Evolutionary conservation across 345 rosid species (phyloP).

Genomic region (Cardamine chenopodiifolia): DNA sequence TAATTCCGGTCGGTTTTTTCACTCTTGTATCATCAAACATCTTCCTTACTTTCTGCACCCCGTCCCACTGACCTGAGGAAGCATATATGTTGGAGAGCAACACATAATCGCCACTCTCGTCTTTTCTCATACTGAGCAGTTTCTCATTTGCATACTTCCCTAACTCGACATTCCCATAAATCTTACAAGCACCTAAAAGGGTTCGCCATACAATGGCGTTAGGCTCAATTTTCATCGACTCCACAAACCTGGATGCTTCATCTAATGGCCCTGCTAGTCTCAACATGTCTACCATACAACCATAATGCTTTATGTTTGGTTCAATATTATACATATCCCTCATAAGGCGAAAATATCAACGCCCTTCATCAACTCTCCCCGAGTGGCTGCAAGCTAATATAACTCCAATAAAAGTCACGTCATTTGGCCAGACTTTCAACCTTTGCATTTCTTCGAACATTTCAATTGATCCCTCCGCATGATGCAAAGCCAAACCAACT

Average conservation of each 20-base stretch:
- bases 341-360: constrained; percentile 57
- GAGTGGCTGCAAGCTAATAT: constrained; percentile 69
- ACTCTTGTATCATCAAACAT: constrained; percentile 62
- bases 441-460: constrained; percentile 60
- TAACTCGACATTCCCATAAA: constrained; percentile 59
- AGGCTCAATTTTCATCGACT: constrained; percentile 59
- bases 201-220: constrained; percentile 71
- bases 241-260: constrained; percentile 62
- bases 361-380: constrained; percentile 65
- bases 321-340: constrained; percentile 48
- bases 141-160: constrained; percentile 60
- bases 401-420: constrained; percentile 68
- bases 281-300: constrained; percentile 74
- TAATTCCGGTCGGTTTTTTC: constrained; percentile 56
- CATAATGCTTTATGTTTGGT: constrained; percentile 70
- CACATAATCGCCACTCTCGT: constrained; percentile 67
- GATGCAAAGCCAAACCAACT: constrained; percentile 66
- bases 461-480: constrained; percentile 53
- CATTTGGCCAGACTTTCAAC: constrained; percentile 56
- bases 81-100: constrained; percentile 74
- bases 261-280: constrained; percentile 64
- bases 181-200: constrained; percentile 64
- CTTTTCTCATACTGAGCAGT: constrained; percentile 50
- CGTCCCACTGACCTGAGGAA: constrained; percentile 64
- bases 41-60: constrained; percentile 62